Evolutionary conservation across 495 filamentous ascomycete species (phyloP).

Genomic region (Lentithecium fluviatile): DNA sequence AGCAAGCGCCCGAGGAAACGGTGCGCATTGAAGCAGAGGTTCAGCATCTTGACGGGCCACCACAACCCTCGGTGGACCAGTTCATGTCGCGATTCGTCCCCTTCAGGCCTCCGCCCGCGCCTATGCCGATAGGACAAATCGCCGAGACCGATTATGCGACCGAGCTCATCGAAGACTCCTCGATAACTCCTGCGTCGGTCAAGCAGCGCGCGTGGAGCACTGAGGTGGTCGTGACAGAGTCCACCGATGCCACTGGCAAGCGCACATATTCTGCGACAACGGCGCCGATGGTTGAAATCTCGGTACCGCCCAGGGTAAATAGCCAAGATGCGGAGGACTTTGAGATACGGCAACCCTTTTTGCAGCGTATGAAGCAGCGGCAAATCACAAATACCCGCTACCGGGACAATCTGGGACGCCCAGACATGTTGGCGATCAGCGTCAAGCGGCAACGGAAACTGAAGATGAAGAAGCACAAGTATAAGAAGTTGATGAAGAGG

Average conservation of each 20-base stretch:
- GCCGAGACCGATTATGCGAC: neutral
- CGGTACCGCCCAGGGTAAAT: slow-evolving; percentile 12
- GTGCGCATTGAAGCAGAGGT: slow-evolving; percentile 17
- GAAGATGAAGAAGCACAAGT: slow-evolving; percentile 99
- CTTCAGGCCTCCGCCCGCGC: slow-evolving; percentile 28
- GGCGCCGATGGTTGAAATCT: slow-evolving; percentile 41
- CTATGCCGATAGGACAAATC: slow-evolving; percentile 20
- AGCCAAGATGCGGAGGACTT: slow-evolving; percentile 15
- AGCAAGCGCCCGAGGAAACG: slow-evolving; percentile 45
- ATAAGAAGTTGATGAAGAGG: slow-evolving; percentile 95
- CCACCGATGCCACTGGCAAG: slow-evolving; percentile 65
- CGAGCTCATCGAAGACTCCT: neutral
- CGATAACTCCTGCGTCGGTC: neutral
- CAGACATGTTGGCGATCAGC: slow-evolving; percentile 57
- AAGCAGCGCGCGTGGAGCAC: slow-evolving; percentile 69
- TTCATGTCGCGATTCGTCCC: slow-evolving; percentile 25
- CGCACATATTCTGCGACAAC: slow-evolving; percentile 53
- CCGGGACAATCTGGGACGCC: slow-evolving; percentile 12
- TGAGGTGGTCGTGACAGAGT: slow-evolving; percentile 78
- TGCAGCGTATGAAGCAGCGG: slow-evolving; percentile 41
- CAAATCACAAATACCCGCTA: slow-evolving; percentile 21
- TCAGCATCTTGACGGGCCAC: slow-evolving; percentile 29
- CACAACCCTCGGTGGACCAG: slow-evolving; percentile 22
- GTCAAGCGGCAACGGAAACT: slow-evolving; percentile 83
- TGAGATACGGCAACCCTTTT: slow-evolving; percentile 41